Base-by-base conservation (phyloP, 441 rosid species). In the Populus hybrid region DNA sequence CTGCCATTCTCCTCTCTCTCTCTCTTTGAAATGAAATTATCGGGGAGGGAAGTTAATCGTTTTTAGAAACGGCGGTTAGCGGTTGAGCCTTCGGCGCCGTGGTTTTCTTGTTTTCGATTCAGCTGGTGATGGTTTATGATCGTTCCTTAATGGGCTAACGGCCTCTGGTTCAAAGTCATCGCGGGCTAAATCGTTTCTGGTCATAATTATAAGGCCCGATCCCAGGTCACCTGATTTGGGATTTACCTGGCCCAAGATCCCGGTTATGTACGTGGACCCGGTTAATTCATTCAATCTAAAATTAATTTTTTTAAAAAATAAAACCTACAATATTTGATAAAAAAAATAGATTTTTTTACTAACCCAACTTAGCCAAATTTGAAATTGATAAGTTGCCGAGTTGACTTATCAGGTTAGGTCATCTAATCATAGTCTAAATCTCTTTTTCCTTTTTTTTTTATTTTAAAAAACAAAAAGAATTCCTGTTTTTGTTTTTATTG, bases 1-100 rank as follows among this genome's bases (percentile, higher is more conserved):
- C 92, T 11, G 97, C 90, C 97, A 91, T 93, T 71, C 69, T 8
- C 76, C 79, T 46, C 73, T 26, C 64, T 35, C 80, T 70, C 59
- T 59, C 14, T 70, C 59, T 46, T 10, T 11, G 2, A 10, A 66
- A 34, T 63, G 66, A 21, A 63, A 63, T 24, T 26, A 63, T 1
- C 6, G 26, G 66, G 20, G 6, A 3, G 50, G 12, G 26, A 3
- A 21, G 65, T 61, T 61, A 3, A 61, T 9, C 65, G 65, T 40
- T 40, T n/a, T 61, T 61, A 61, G 28, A 28, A 21, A 3, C 7
- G 28, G 28, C 7, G 66, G 28, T 23, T 63, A 9, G 66, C 14
- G 28, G 64, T 21, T 21, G 66, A 61, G 66, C 12, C 66, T 61
- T 9, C 21, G 76, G 11, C 40, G 32, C 61, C 61, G 81, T 78